Evolutionary conservation across 2,329 filamentous ascomycete genomes (phyloP), one percentile per base, ranked within the genome.

Genomic region (Botrytis hyacinthi): DNA sequence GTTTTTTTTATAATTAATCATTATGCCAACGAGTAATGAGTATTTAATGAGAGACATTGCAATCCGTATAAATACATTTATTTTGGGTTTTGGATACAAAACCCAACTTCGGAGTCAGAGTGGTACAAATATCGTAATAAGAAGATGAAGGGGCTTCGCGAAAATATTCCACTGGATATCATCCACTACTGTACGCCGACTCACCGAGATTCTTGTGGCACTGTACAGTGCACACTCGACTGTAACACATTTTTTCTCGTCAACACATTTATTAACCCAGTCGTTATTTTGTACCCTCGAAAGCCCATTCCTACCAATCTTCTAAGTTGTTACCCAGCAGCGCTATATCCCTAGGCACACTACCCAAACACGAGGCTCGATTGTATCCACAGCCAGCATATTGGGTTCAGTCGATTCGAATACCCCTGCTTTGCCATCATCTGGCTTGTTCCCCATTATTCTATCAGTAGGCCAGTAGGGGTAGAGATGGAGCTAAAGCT

Each of bases 371-470:
- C 62, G 62, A 67, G 62, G 62, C 51, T 72, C 71, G 71, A 65
- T 60, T 68, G 29, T 61, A 69, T 79, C 78, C 57, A 70, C 44
- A 74, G 74, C 74, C 76, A 78, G 74, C 76, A 75, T 75, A 35
- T 35, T 70, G 73, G 73, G 74, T 79, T 74, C 73, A 76, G 62
- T 76, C 78, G 76, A 79, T 73, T 79, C 76, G 75, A 73, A 75
- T 69, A 35, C 74, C 78, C 76, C 72, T 76, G 77, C 75, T 73
- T 44, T 63, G 51, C 62, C 71, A 76, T 73, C 73, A 29, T 68
- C 74, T 67, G 74, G 73, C 77, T 72, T 75, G 69, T 66, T 70
- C 75, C 73, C 73, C 73, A 76, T 76, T 76, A 72, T 74, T 76
- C 16, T 29, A 71, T 73, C 44, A 68, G 35, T 16, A 57, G 29